These are phyloP conservation scores for Phaeotremella fagi DNA, from an alignment of 768 basidiomycete genomes.

Conservation along the genomic window DNA sequence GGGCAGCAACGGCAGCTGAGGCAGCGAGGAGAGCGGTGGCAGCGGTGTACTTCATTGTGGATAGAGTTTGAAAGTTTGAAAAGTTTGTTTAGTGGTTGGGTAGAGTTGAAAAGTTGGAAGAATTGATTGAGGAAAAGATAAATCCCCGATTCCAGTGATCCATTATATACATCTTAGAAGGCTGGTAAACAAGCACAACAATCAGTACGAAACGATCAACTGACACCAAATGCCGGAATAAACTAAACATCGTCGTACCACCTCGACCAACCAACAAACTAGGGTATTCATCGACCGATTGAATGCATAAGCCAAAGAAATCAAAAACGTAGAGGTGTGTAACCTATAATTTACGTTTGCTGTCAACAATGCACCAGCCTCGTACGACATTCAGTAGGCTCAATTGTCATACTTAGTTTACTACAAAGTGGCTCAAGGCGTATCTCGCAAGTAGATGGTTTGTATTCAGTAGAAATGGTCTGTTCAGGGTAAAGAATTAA, in stretches of 20 bases:
- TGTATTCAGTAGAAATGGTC: too few relatives aligned
- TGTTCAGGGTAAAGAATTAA: too few relatives aligned
- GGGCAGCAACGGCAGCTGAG: slow-evolving; percentile 17
- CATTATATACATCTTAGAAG: neutral
- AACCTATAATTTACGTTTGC: too few relatives aligned
- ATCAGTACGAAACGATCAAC: neutral
- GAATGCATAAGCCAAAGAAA: too few relatives aligned
- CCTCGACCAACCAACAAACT: neutral
- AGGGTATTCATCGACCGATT: neutral
- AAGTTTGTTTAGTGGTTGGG: neutral
- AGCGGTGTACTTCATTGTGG: slow-evolving; percentile 12
- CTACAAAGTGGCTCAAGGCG: too few relatives aligned
- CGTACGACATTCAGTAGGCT: too few relatives aligned
- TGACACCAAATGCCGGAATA: neutral
- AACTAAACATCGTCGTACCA: neutral
- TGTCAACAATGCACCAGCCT: too few relatives aligned
- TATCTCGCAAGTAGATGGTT: too few relatives aligned
- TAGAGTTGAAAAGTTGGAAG: neutral
- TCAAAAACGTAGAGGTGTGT: too few relatives aligned
- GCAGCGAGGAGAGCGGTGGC: slow-evolving; percentile 22
- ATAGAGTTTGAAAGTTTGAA: neutral
- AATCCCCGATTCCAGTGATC: neutral
- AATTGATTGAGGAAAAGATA: neutral
- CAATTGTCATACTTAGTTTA: too few relatives aligned
- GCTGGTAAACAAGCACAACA: neutral